Evolutionary conservation across 495 filamentous ascomycete genomes (phyloP).

Genomic region (Penicillium manginii): DNA sequence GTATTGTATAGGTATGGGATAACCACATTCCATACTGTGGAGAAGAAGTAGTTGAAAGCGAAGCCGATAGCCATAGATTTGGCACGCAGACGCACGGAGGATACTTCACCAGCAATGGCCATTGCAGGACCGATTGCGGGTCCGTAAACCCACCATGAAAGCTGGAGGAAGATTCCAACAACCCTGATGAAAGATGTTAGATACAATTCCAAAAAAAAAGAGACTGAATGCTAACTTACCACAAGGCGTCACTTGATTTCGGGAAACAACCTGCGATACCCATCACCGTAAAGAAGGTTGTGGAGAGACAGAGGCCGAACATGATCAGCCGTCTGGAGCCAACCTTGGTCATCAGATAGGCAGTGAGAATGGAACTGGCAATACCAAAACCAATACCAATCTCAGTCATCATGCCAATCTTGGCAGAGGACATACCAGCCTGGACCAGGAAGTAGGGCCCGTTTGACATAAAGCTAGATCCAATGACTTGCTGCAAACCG

Average conservation of each 20-base stretch:
- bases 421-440: constrained; percentile 23
- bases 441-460: constrained; percentile 31
- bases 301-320: constrained; percentile 20
- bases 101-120: constrained; percentile 32
- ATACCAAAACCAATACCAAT: constrained; percentile 28
- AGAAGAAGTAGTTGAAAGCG: constrained; percentile 28
- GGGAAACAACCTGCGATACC: constrained; percentile 30
- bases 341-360: constrained; percentile 23
- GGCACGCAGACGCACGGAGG: constrained; percentile 29
- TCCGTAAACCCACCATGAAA: constrained; percentile 23
- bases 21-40: constrained; percentile 19
- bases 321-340: constrained; percentile 27
- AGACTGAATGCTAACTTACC: constrained; percentile 10
- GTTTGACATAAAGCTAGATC: constrained; percentile 26
- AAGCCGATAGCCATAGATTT: constrained; percentile 32
- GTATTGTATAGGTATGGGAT: constrained; percentile 35
- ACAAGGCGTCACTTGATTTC: constrained; percentile 15
- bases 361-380: constrained; percentile 18
- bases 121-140: constrained; percentile 28
- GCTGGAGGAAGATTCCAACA: constrained; percentile 20
- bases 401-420: constrained; percentile 27
- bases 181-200: constrained; percentile 2
- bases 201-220: neutral
- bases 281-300: constrained; percentile 25
- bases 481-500: constrained; percentile 27